Conservation (phyloP, 176 grass and related monocot genomes). For the Oryza longistaminata region DNA sequence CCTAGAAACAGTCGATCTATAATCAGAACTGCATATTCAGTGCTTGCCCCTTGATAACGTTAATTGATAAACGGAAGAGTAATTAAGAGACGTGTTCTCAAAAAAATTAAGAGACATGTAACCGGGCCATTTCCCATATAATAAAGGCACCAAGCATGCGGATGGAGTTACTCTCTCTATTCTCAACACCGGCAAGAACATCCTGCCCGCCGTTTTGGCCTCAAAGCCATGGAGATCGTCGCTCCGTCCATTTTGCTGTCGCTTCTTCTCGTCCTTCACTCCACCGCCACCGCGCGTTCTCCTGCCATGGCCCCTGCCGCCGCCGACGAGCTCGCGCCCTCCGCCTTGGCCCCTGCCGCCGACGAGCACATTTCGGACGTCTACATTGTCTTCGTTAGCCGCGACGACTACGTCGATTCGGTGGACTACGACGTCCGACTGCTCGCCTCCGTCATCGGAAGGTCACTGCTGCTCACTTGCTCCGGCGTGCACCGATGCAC, state of each 20-base stretch:
- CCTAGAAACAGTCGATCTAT: not conserved
- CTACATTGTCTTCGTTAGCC: constrained; percentile 49
- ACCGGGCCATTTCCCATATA: constrained; percentile 9
- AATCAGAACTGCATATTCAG: not conserved
- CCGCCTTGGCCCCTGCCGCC: not conserved
- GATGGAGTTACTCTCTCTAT: not conserved
- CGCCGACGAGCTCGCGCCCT: constrained; percentile 5
- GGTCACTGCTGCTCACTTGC: not conserved
- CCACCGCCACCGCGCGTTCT: constrained; percentile 3
- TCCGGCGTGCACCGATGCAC: not conserved
- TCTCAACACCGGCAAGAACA: not conserved
- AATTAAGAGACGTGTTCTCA: not conserved
- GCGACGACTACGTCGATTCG: constrained; percentile 43
- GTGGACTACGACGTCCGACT: constrained; percentile 34
- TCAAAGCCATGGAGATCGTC: constrained; percentile 21
- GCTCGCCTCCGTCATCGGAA: constrained; percentile 43
- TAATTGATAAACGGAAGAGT: not conserved
- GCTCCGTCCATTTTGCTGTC: not conserved
- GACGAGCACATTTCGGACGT: not conserved
- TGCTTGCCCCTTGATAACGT: no score
- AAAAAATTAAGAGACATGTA: not conserved
- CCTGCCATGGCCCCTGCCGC: not conserved
- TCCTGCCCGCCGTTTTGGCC: not conserved
- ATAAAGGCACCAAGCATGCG: not conserved
- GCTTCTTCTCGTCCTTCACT: constrained; percentile 11